Evolutionary conservation across 2,329 filamentous ascomycete species (phyloP).

Genomic region (Chalaropsis ovoidea): DNA sequence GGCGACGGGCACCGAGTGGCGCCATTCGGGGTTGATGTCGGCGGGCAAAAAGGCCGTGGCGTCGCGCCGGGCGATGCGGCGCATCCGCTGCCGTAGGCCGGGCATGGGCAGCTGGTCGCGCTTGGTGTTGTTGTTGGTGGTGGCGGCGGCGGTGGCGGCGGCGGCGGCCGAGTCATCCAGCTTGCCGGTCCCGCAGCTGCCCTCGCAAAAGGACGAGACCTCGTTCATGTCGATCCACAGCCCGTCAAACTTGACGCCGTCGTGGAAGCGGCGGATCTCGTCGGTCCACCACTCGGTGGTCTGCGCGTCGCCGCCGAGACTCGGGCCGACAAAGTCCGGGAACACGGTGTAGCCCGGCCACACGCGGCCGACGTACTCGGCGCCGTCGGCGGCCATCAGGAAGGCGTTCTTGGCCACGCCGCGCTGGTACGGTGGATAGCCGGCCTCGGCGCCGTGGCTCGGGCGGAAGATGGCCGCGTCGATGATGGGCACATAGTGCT

Average conservation of each 20-base stretch:
- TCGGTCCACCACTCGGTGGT: constrained; percentile 58
- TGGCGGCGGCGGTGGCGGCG: constrained; percentile 29
- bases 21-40: constrained; percentile 22
- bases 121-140: constrained; percentile 19
- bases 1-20: constrained; percentile 46
- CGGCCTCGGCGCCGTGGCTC: constrained; percentile 55
- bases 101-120: too few relatives aligned
- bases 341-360: constrained; percentile 66
- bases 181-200: constrained; percentile 58
- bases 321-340: constrained; percentile 58
- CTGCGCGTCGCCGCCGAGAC: constrained; percentile 48
- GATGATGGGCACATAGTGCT: constrained; percentile 65
- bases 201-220: constrained; percentile 55
- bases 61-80: background rate
- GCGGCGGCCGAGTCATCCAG: constrained; percentile 41
- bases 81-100: constrained; percentile 32
- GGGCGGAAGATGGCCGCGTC: constrained; percentile 62
- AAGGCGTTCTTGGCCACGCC: constrained; percentile 47
- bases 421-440: constrained; percentile 51
- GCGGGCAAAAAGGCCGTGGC: constrained; percentile 15
- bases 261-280: constrained; percentile 50
- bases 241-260: constrained; percentile 41
- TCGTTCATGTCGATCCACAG: constrained; percentile 53
- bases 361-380: constrained; percentile 50
- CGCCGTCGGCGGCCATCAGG: constrained; percentile 47